Conservation (phyloP, 2,329 filamentous ascomycete genomes). For the Cladobotryum mycophilum region DNA sequence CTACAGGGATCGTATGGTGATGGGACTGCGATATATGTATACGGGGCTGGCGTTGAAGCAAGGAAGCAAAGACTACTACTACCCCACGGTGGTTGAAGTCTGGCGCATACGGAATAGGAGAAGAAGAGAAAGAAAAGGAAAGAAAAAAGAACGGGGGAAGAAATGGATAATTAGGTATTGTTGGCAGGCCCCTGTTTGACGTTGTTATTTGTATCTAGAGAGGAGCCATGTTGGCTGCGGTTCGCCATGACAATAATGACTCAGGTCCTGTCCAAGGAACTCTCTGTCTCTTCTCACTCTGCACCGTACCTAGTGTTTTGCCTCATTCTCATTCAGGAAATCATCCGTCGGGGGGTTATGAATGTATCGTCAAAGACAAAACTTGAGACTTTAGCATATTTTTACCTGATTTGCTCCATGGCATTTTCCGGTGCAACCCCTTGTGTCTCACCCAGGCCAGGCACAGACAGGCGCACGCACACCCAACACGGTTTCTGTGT, state of each 20-base stretch:
- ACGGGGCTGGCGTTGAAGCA: slow-evolving; percentile 7
- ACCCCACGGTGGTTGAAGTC: background rate
- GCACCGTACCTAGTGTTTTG: no score
- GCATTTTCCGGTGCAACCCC: no score
- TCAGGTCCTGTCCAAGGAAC: background rate
- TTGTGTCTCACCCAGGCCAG: no score
- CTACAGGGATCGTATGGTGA: background rate
- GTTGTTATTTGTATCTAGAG: slow-evolving; percentile 12
- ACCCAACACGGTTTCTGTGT: no score
- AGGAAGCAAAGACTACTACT: background rate
- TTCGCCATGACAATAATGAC: slow-evolving; percentile 8
- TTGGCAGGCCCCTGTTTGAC: no score
- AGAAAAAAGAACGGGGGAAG: background rate
- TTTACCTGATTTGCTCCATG: no score
- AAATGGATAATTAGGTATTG: slow-evolving; percentile 8
- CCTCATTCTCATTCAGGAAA: background rate
- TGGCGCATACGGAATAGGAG: background rate
- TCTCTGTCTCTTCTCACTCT: background rate
- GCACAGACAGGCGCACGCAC: no score
- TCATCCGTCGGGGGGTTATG: no score
- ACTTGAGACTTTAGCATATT: no score
- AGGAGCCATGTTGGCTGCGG: slow-evolving; percentile 3
- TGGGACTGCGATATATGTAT: background rate
- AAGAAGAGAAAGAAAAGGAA: background rate
- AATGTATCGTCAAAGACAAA: no score